Evolutionary conservation across 495 filamentous ascomycete species (phyloP).

Genomic region (Chaetomium fimeti): DNA sequence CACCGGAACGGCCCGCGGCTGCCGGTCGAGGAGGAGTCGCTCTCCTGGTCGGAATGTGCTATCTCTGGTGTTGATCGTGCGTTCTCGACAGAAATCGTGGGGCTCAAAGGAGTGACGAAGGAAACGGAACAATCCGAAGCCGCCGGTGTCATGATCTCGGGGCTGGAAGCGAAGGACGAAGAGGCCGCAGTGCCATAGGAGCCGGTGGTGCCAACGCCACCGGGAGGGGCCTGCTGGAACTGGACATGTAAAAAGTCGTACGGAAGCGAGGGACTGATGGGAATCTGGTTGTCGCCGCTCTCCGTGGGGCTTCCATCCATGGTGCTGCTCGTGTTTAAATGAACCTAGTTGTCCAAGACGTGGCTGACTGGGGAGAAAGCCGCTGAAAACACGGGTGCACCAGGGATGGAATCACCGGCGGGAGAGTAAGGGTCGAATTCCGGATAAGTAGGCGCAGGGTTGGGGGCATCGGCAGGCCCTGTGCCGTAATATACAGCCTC

Average conservation of each 20-base stretch:
- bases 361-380: slow-evolving; percentile 2
- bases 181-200: not conserved
- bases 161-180: not conserved
- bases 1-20: not conserved
- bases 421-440: not conserved
- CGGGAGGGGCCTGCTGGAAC: not conserved
- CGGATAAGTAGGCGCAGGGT: not conserved
- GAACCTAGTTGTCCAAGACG: slow-evolving; percentile 5
- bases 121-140: not conserved
- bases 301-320: not conserved
- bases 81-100: not conserved
- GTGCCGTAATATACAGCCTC: not conserved
- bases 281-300: not conserved
- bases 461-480: not conserved
- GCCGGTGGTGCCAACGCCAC: slow-evolving; percentile 8
- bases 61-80: not conserved
- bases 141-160: not conserved
- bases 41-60: not conserved
- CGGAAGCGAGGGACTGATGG: not conserved
- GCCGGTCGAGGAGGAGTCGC: not conserved
- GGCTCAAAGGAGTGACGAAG: not conserved
- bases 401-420: not conserved
- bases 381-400: slow-evolving; percentile 4
- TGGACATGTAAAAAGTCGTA: not conserved
- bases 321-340: not conserved